Percentiles rank a stretch among this genome's conserved stretches.
Evolutionary conservation across 805 yeast genomes (phyloP).

Genomic region (Metschnikowia peoriensis): DNA sequence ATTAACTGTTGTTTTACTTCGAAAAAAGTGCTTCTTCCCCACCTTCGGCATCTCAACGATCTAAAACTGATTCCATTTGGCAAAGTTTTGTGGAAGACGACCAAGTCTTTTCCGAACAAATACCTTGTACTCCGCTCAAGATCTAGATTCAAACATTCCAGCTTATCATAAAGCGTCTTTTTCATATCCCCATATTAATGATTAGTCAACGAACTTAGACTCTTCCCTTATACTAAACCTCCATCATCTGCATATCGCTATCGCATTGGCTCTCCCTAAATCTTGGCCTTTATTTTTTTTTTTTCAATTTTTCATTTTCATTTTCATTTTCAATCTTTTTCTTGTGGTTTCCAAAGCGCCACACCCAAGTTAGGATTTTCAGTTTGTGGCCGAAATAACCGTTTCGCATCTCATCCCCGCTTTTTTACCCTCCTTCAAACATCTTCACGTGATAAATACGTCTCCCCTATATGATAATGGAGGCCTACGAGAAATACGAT

Average conservation of each 20-base stretch:
- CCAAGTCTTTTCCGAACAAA: not conserved
- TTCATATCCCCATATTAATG: constrained; percentile 7
- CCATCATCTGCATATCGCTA: constrained; percentile 1
- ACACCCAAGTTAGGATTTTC: no score
- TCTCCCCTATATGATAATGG: constrained; percentile 24
- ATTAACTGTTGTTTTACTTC: not conserved
- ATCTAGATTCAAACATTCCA: not conserved
- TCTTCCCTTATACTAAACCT: not conserved
- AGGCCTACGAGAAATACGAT: constrained; percentile 39
- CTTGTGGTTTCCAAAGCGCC: no score
- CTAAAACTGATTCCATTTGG: not conserved
- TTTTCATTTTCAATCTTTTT: not conserved
- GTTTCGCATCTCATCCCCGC: not conserved
- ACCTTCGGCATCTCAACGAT: not conserved
- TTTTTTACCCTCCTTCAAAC: not conserved
- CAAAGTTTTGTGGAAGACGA: not conserved
- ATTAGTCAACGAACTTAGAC: constrained; percentile 8
- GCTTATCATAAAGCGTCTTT: not conserved
- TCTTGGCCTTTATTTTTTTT: not conserved
- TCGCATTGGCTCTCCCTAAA: not conserved
- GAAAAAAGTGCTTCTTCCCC: not conserved
- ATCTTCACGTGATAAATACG: not conserved
- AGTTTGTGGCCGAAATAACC: not conserved
- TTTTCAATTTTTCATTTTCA: not conserved
- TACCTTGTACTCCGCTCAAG: not conserved